These are phyloP conservation scores for Sutorius eximius DNA, from an alignment of 1,284 basidiomycete species.

Conservation along the genomic window DNA sequence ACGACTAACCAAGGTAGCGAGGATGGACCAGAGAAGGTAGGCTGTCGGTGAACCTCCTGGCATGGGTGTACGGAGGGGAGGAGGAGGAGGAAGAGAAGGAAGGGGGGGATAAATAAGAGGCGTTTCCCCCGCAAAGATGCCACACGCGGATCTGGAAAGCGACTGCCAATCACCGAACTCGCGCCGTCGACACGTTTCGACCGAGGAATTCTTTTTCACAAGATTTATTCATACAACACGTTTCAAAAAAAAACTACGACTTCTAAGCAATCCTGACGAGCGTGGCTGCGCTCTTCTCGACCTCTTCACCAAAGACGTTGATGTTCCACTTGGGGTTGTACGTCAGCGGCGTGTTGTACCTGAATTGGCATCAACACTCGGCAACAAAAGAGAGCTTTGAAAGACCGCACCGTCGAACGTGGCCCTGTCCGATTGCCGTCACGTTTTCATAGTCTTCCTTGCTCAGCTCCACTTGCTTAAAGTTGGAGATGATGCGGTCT, in stretches of 20 bases:
- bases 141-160: neutral
- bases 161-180: neutral
- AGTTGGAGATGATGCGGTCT: slow-evolving; percentile 66
- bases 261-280: slow-evolving; percentile 44
- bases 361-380: slow-evolving; percentile 19
- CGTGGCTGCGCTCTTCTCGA: slow-evolving; percentile 52
- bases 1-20: slow-evolving; percentile 55
- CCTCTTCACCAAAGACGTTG: slow-evolving; percentile 63
- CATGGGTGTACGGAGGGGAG: slow-evolving; percentile 41
- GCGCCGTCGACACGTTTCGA: neutral
- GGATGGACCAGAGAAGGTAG: slow-evolving; percentile 69
- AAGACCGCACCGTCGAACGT: slow-evolving; percentile 46
- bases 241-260: slow-evolving; percentile 1
- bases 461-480: slow-evolving; percentile 64
- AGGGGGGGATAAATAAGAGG: neutral
- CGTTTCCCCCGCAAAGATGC: slow-evolving; percentile 27
- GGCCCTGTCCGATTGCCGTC: slow-evolving; percentile 52
- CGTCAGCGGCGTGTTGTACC: slow-evolving; percentile 65
- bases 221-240: slow-evolving; percentile 2
- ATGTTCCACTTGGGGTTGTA: slow-evolving; percentile 67
- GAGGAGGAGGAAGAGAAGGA: neutral
- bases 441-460: slow-evolving; percentile 63
- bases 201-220: neutral
- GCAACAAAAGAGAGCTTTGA: neutral
- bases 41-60: slow-evolving; percentile 66